phyloP scores from a whole-genome alignment of 2,329 filamentous ascomycete species.

The Cladosporium sphaerospermum region DNA sequence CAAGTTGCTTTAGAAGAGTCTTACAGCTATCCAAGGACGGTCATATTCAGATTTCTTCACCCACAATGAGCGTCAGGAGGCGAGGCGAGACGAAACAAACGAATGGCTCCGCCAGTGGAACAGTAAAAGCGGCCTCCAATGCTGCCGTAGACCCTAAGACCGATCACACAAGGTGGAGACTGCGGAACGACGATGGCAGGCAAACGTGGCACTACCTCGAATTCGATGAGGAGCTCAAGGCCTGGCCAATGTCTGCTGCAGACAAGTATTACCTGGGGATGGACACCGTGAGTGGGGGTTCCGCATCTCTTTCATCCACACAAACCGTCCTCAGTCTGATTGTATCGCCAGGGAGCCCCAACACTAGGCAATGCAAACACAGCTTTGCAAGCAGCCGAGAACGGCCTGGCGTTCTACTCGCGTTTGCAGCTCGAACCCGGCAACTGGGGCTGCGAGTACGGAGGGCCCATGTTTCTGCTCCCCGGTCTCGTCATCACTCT shows the following conservation, averaged over 20 bases:
- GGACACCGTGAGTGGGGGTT: constrained; percentile 55
- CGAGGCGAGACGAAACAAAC: constrained; percentile 15
- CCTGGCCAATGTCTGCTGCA: constrained; percentile 81
- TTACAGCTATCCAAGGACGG: too few species aligned
- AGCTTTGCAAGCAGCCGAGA: constrained; percentile 70
- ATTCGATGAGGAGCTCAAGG: constrained; percentile 60
- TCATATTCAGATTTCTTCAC: too few species aligned
- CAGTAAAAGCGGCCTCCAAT: not conserved
- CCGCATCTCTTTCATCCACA: not conserved
- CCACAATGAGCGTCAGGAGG: constrained; percentile 16
- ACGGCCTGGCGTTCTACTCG: constrained; percentile 83
- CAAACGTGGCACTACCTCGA: constrained; percentile 92
- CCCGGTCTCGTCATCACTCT: constrained; percentile 79
- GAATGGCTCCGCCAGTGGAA: constrained; percentile 18
- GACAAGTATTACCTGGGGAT: constrained; percentile 85
- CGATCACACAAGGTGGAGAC: constrained; percentile 75
- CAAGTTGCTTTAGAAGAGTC: too few species aligned
- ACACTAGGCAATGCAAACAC: constrained; percentile 63
- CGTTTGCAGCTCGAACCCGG: constrained; percentile 81
- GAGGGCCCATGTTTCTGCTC: constrained; percentile 91
- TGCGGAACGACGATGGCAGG: constrained; percentile 73
- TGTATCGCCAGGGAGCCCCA: constrained; percentile 58
- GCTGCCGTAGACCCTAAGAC: constrained; percentile 41
- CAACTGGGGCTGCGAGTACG: constrained; percentile 97
- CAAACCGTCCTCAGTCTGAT: constrained; percentile 6